A percentile compares a stretch with the other conserved stretches of the same genome.
phyloP scores from a whole-genome alignment of 148 eudicot species.

The Limonium bicolor region DNA sequence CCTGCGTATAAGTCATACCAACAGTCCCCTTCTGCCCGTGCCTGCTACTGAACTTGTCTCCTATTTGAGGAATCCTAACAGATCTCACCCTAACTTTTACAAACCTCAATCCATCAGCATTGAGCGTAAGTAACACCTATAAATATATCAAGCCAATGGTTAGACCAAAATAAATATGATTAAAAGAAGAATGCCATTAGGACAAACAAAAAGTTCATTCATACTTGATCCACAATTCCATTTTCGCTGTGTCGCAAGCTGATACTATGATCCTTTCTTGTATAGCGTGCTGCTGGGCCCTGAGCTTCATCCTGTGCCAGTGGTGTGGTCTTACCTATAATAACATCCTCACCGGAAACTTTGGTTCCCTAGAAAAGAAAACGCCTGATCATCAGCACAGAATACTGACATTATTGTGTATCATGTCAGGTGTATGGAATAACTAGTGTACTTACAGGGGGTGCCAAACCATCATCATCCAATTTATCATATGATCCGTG shows the following conservation, averaged over 20 bases:
- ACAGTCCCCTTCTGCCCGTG: conserved; percentile 98
- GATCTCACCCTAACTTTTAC: conserved; percentile 97
- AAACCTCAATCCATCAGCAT: conserved; percentile 93
- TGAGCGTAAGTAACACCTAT: conserved; percentile 75
- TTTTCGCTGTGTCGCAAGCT: conserved; percentile 95
- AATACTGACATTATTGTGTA: neutral
- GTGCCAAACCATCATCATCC: conserved; percentile 98
- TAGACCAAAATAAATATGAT: neutral
- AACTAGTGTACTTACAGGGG: conserved; percentile 65
- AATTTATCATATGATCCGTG: conserved; percentile 97
- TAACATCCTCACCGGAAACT: conserved; percentile 94
- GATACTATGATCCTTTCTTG: conserved; percentile 80
- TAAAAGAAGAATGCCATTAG: neutral
- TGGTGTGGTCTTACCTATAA: conserved; percentile 95
- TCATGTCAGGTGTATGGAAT: neutral
- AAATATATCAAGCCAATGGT: conserved; percentile 5
- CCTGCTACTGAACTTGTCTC: conserved; percentile 93
- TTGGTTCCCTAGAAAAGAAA: conserved; percentile 57
- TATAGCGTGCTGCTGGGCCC: conserved; percentile 47
- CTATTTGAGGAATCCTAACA: conserved; percentile 91
- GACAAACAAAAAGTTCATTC: neutral
- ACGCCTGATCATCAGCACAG: neutral
- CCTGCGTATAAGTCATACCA: conserved; percentile 97
- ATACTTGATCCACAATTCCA: conserved; percentile 91
- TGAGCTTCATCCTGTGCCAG: conserved; percentile 69